phyloP scores from a whole-genome alignment of 306 rosid genomes.

The Lagenaria siceraria region DNA sequence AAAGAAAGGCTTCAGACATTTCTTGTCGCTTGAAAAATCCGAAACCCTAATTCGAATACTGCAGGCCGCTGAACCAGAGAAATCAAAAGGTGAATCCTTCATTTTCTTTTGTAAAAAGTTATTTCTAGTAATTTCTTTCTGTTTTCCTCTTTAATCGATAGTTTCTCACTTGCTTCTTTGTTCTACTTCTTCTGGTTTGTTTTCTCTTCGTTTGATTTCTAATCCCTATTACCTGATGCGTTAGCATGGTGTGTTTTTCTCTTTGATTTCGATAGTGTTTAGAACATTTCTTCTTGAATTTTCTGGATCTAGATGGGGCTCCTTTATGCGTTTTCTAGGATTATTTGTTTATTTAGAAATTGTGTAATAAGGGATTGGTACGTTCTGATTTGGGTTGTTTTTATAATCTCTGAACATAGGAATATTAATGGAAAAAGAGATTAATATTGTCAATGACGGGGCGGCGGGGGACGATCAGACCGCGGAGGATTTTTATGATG shows the following conservation, averaged over 20 bases:
- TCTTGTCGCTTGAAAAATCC: background rate
- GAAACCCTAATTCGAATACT: background rate
- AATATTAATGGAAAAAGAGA: conserved; percentile 46
- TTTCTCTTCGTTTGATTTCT: background rate
- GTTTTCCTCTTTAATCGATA: background rate
- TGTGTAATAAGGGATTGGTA: background rate
- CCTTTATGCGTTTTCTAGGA: background rate
- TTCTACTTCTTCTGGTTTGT: background rate
- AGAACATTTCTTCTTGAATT: background rate
- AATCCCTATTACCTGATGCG: background rate
- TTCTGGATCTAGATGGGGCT: background rate
- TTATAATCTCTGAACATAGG: background rate
- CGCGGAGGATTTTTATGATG: conserved; percentile 24
- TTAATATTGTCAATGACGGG: conserved; percentile 24
- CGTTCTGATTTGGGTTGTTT: background rate
- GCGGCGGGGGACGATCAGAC: conserved; percentile 11
- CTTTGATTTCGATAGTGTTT: background rate
- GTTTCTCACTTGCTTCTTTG: background rate
- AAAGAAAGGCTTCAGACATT: background rate
- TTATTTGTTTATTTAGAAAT: background rate
- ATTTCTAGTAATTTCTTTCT: background rate
- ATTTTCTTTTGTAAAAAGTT: background rate
- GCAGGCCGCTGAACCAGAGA: background rate
- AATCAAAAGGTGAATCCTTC: background rate
- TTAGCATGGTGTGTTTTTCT: background rate